Evolutionary conservation across 2,329 filamentous ascomycete species (phyloP), one percentile per base, ranked within the genome.

Genomic region (Xylaria sp.): DNA sequence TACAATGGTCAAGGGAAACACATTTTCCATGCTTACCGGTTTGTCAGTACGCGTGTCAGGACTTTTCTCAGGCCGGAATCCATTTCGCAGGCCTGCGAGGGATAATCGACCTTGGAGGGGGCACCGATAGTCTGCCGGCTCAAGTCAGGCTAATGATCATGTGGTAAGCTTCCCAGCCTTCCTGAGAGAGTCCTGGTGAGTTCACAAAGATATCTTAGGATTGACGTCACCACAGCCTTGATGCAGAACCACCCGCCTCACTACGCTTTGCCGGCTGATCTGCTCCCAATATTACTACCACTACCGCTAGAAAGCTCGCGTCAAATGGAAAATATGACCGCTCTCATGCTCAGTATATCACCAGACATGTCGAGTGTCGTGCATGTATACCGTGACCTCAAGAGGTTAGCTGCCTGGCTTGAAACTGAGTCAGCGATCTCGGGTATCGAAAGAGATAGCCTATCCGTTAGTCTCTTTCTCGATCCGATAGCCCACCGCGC

Each of bases 191-290:
- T 59, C 36, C 32, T 41, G 20, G 60, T 20, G 50, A 69, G 52
- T 64, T 69, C 36, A 69, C 56, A 30, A 58, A 66, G 39, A 64
- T 32, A 64, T 69, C 48, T 58, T 67, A 69, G 67, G 67, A 64
- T 69, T 67, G 67, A 69, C 50, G 65, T 69, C 52, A 69, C 67
- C 60, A 69, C 60, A 48, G 67, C 67, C 60, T 67, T 69, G 67
- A 69, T 69, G 60, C 56, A 36, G 52, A 59, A 62, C 57, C 60
- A 67, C 50, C 64, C 60, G 43, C 64, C 67, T 63, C 57, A 67
- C 57, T 69, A 69, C 67, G 60, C 60, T 59, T 67, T 69, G 57
- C 67, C 67, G 64, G 64, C 30, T 61, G 67, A 69, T 36, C 50
- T 69, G 50, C 67, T 69, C 60, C 67, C 67, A 52, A 61, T 28